Conservation (phyloP, 805 yeast species). For the Clavispora asparagi region DNA sequence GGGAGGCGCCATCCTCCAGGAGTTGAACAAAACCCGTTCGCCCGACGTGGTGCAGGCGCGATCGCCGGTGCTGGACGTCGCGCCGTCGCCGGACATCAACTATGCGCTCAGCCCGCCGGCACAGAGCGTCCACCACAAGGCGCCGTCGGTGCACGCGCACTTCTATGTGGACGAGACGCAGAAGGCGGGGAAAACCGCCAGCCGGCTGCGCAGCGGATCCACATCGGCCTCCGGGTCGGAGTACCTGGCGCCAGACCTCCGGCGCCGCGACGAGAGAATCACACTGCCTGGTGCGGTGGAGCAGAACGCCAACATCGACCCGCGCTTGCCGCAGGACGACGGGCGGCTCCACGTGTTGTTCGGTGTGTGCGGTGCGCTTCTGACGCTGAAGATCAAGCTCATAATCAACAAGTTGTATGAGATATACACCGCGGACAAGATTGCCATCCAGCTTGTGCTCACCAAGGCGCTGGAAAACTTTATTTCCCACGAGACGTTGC, state of each 20-base stretch:
- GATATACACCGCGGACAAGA: constrained; percentile 45
- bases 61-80: not conserved
- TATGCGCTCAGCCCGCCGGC: constrained; percentile 26
- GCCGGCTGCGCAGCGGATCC: constrained; percentile 37
- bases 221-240: constrained; percentile 25
- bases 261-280: constrained; percentile 11
- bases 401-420: constrained; percentile 50
- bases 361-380: constrained; percentile 56
- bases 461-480: constrained; percentile 52
- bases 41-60: not conserved
- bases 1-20: constrained; percentile 41
- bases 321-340: constrained; percentile 57
- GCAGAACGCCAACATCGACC: constrained; percentile 51
- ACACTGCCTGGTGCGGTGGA: constrained; percentile 21
- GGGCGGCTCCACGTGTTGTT: constrained; percentile 51
- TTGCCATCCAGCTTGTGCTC: constrained; percentile 49
- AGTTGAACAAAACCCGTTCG: constrained; percentile 1
- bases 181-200: constrained; percentile 36
- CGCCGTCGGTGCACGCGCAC: constrained; percentile 73
- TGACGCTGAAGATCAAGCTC: constrained; percentile 46
- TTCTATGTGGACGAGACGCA: constrained; percentile 64
- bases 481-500: constrained; percentile 42
- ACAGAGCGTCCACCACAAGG: constrained; percentile 40
- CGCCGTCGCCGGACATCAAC: constrained; percentile 16
- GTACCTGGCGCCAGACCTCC: constrained; percentile 9